A percentile compares a stretch with the other conserved stretches of the same genome.
These are phyloP conservation scores for Papiliotrema flavescens DNA, from an alignment of 1,284 basidiomycete genomes.

Conservation along the genomic window DNA sequence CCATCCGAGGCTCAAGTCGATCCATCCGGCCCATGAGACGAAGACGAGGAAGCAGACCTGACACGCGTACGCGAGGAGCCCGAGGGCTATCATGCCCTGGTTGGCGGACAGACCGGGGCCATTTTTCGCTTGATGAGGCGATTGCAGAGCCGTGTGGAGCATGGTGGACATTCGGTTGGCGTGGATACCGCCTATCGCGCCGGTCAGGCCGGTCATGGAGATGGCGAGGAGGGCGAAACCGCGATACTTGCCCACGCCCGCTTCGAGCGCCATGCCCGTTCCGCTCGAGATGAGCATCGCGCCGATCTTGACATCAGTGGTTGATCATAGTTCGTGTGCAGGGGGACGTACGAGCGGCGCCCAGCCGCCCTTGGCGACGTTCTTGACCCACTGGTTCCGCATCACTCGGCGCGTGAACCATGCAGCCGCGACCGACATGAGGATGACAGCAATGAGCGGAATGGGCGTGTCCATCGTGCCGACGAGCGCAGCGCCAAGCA, in stretches of 20 bases:
- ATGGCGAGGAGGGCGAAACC: slow-evolving; percentile 86
- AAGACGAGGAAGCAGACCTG: slow-evolving; percentile 67
- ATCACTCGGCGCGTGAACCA: slow-evolving; percentile 55
- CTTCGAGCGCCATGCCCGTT: slow-evolving; percentile 86
- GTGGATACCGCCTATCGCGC: slow-evolving; percentile 85
- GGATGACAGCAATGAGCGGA: slow-evolving; percentile 59
- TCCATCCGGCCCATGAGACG: slow-evolving; percentile 68
- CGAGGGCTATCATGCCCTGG: slow-evolving; percentile 56
- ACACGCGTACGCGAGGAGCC: slow-evolving; percentile 69
- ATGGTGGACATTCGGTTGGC: slow-evolving; percentile 73
- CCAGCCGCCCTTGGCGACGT: slow-evolving; percentile 80
- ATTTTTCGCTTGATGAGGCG: slow-evolving; percentile 3
- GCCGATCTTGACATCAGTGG: slow-evolving; percentile 46
- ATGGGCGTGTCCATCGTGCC: slow-evolving; percentile 62
- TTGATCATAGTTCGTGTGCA: neutral
- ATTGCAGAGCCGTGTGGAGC: slow-evolving; percentile 25
- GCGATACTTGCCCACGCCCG: slow-evolving; percentile 78
- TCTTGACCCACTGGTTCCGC: slow-evolving; percentile 45
- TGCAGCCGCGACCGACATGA: slow-evolving; percentile 56
- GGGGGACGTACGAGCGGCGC: slow-evolving; percentile 64
- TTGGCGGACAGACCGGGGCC: slow-evolving; percentile 29
- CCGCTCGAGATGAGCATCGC: slow-evolving; percentile 91
- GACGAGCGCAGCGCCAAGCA: slow-evolving; percentile 60
- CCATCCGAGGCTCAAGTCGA: slow-evolving; percentile 65
- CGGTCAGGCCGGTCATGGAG: slow-evolving; percentile 82